Conservation (phyloP, 164 flowering plant genomes). For the Piper betle region DNA sequence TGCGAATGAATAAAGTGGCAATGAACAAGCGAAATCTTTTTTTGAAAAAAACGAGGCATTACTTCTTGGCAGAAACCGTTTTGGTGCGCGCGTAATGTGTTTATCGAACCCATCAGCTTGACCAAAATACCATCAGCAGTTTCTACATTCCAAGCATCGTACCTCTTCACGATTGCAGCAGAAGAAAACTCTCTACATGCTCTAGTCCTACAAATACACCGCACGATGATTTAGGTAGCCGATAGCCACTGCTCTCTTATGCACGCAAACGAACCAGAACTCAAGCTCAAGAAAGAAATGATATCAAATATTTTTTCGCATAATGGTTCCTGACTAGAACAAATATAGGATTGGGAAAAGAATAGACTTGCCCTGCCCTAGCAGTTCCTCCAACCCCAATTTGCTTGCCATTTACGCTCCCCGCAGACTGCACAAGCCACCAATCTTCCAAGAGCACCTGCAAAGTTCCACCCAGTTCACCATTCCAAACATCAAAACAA, state of each 20-base stretch:
- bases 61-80: constrained; percentile 53
- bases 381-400: constrained; percentile 38
- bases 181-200: constrained; percentile 35
- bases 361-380: constrained; percentile 16
- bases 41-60: neutral
- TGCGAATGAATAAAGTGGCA: neutral
- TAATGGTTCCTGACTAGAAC: no score
- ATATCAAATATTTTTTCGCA: no score
- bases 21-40: neutral
- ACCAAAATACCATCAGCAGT: constrained; percentile 48
- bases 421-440: constrained; percentile 40
- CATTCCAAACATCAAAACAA: neutral
- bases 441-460: constrained; percentile 49
- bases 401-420: constrained; percentile 21
- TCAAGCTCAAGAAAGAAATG: no score
- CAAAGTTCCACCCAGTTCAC: neutral
- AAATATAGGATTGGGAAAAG: neutral
- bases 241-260: neutral
- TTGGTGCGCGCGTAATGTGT: constrained; percentile 28
- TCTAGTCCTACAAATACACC: constrained; percentile 18
- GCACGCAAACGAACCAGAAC: neutral
- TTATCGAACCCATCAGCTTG: constrained; percentile 29
- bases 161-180: constrained; percentile 44
- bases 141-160: constrained; percentile 33
- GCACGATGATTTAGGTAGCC: neutral